phyloP scores from a whole-genome alignment of 352 stramenopile genomes.

The Pythium grandisporangium region DNA sequence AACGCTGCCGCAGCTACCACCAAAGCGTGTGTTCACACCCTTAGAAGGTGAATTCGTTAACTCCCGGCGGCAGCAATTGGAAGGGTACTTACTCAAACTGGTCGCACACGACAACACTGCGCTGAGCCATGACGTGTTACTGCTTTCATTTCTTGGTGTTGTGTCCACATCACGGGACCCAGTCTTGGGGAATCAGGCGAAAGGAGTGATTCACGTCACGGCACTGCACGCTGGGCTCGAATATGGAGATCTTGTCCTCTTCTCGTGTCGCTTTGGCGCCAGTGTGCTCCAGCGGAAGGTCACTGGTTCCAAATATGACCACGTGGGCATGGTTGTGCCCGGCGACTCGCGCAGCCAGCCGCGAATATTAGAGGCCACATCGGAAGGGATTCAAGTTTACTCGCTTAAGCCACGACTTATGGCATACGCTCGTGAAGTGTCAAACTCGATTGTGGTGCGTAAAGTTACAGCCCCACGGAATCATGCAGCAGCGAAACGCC shows the following conservation, averaged over 20 bases:
- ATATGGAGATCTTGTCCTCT: slow-evolving; percentile 73
- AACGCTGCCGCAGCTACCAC: slow-evolving; percentile 32
- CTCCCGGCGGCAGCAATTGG: slow-evolving; percentile 47
- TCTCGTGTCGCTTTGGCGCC: slow-evolving; percentile 69
- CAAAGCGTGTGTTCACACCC: slow-evolving; percentile 62
- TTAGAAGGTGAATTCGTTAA: slow-evolving; percentile 54
- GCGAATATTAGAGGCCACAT: slow-evolving; percentile 74
- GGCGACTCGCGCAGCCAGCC: slow-evolving; percentile 43
- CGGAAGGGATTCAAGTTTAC: slow-evolving; percentile 74
- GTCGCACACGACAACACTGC: slow-evolving; percentile 30
- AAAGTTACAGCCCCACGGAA: slow-evolving; percentile 36
- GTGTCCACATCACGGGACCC: slow-evolving; percentile 56
- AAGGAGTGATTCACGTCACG: slow-evolving; percentile 64
- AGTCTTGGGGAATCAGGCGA: slow-evolving; percentile 47
- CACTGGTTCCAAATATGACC: slow-evolving; percentile 70
- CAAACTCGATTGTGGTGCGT: slow-evolving; percentile 70
- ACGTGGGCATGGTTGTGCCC: slow-evolving; percentile 73
- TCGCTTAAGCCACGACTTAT: slow-evolving; percentile 67
- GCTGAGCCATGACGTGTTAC: slow-evolving; percentile 49
- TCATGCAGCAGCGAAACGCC: slow-evolving; percentile 22
- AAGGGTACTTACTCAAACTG: slow-evolving; percentile 51
- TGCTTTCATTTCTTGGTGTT: slow-evolving; percentile 72
- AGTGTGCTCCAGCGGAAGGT: slow-evolving; percentile 78
- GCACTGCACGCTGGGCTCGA: slow-evolving; percentile 59
- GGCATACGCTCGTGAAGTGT: slow-evolving; percentile 73